Evolutionary conservation across 257 asterid genomes (phyloP), one percentile per base, ranked within the genome.

Genomic region (Fraxinus excelsior): DNA sequence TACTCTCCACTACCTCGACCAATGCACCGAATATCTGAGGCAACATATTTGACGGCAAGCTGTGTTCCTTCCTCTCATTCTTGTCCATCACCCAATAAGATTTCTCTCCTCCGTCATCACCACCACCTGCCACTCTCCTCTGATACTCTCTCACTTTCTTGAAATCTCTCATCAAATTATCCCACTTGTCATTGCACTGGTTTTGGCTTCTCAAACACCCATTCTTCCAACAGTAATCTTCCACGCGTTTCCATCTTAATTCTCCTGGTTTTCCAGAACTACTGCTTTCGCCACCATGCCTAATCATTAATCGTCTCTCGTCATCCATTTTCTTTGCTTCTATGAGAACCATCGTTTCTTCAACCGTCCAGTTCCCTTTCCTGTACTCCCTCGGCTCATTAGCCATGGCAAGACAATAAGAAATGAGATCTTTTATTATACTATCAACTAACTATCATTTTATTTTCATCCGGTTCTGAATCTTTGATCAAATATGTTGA

Each of bases 121-220:
- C 79, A 9, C 28, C 29, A 2, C 29, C 87, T 60, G 82, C 79
- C 18, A 70, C 67, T 72, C 78, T 84, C 82, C 81, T 73, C 79
- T 95, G 93, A 28, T 87, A 85, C 42, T 93, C 97, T 67, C 97
- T 87, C 11, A 95, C 91, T 72, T 89, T 92, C 87, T 95, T 95
- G 89, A 95, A 95, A 88, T 95, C 99, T 69, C 98, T 82, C 97
- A 92, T 92, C 21, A 94, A 84, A 87, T 91, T 94, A 75, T 94
- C 98, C 98, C 97, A 92, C 40, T 95, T 95, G 65, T 95, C 99
- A 67, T 95, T 95, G 76, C 99, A 95, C 87, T 95, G 99, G 13
- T 88, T 95, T 58, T 95, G 99, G 85, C 99, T 95, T 74, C 99
- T 82, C 71, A 89, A 84, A 49, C 98, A 93, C 18, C 90, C 92